phyloP scores from a whole-genome alignment of 2,329 filamentous ascomycete genomes.

The Aspergillus sp. region DNA sequence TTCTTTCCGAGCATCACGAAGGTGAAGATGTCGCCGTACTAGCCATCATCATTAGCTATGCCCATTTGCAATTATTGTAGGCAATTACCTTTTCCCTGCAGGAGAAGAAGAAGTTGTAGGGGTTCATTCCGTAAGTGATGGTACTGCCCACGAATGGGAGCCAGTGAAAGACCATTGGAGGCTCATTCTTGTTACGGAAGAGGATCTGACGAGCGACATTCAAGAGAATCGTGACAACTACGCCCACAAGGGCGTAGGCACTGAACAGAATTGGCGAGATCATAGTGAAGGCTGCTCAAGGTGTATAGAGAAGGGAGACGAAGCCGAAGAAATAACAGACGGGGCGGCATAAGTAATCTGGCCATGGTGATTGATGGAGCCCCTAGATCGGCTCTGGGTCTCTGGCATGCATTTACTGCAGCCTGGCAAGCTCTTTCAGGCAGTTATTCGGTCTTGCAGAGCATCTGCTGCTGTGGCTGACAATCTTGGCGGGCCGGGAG shows the following conservation, averaged over 20 bases:
- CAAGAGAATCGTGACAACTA: constrained; percentile 9
- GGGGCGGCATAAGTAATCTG: constrained; percentile 1
- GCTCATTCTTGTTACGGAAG: constrained; percentile 59
- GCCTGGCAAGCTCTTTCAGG: neutral
- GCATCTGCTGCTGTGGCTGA: too few species aligned
- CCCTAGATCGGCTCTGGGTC: neutral
- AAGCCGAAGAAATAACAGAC: neutral
- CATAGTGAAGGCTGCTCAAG: constrained; percentile 12
- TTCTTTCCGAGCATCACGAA: constrained; percentile 85
- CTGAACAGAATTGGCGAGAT: constrained; percentile 12
- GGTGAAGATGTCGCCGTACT: constrained; percentile 89
- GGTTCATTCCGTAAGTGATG: constrained; percentile 51
- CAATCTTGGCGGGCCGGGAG: constrained; percentile 8
- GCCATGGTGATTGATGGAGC: constrained; percentile 7
- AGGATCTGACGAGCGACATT: constrained; percentile 21
- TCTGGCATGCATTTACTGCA: neutral
- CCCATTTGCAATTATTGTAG: too few species aligned
- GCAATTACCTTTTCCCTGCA: constrained; percentile 67
- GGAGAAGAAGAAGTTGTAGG: constrained; percentile 76
- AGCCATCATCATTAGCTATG: constrained; percentile 25
- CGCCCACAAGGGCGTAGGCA: constrained; percentile 13
- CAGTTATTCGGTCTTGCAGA: too few species aligned
- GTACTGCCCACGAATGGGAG: constrained; percentile 58
- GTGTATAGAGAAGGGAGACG: neutral
- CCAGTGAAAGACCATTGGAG: constrained; percentile 78